Percentiles rank a stretch among this genome's conserved stretches.
These are phyloP conservation scores for Candida maris DNA, from an alignment of 805 yeast genomes.

Conservation along the genomic window DNA sequence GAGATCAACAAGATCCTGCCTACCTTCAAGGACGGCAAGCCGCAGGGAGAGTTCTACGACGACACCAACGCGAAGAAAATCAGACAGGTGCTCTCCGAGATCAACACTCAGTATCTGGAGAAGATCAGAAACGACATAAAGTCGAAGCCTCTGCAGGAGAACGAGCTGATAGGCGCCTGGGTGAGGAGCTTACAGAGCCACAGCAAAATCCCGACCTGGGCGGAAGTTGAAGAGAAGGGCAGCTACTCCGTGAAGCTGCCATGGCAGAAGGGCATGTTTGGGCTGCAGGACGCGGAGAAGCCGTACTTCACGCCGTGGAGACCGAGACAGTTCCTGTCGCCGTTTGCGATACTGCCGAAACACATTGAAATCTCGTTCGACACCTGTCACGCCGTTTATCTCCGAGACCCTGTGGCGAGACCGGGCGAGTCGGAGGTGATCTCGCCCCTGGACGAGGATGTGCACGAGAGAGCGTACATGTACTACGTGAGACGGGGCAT, in stretches of 20 bases:
- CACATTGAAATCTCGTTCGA: constrained; percentile 87
- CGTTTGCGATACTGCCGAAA: constrained; percentile 87
- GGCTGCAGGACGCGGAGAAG: constrained; percentile 72
- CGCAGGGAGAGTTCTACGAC: constrained; percentile 26
- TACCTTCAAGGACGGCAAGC: constrained; percentile 26
- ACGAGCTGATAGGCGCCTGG: constrained; percentile 40
- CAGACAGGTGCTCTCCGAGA: constrained; percentile 32
- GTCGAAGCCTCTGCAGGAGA: constrained; percentile 25
- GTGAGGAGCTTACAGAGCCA: constrained; percentile 41
- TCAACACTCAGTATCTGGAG: constrained; percentile 30
- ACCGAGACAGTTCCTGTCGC: constrained; percentile 89
- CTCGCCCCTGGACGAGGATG: constrained; percentile 76
- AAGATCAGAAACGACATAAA: constrained; percentile 28
- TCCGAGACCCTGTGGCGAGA: constrained; percentile 95
- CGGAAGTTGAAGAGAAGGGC: constrained; percentile 32
- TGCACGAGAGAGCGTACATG: constrained; percentile 93
- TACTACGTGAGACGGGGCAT: constrained; percentile 77
- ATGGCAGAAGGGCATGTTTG: constrained; percentile 78
- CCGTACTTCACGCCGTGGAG: constrained; percentile 96
- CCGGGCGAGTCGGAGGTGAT: constrained; percentile 96
- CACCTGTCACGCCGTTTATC: constrained; percentile 94
- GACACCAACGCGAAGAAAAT: constrained; percentile 31
- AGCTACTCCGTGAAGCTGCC: constrained; percentile 55
- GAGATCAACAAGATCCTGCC: constrained; percentile 46
- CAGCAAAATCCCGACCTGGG: constrained; percentile 34